A percentile compares a stretch with the other conserved stretches of the same genome.
Conservation (phyloP, 495 filamentous ascomycete species). For the Aspergillus biplanus region DNA sequence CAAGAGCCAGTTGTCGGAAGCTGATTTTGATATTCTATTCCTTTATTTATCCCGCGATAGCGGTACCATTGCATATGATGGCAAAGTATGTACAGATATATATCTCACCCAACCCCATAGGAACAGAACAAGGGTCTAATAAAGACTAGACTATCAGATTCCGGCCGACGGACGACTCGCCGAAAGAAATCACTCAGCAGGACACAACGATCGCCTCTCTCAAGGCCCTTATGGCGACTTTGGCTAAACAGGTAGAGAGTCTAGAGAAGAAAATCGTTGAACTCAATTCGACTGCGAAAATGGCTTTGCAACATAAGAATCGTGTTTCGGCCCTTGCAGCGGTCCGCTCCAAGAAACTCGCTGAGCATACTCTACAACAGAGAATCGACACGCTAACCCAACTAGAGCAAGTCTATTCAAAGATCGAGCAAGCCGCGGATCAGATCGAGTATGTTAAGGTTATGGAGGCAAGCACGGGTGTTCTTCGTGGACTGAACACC, state of each 20-base stretch:
- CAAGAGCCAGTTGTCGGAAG: slow-evolving; percentile 58
- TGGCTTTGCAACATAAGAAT: slow-evolving; percentile 71
- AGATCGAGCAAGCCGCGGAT: slow-evolving; percentile 82
- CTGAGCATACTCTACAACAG: slow-evolving; percentile 68
- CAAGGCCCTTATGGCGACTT: slow-evolving; percentile 64
- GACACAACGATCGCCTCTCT: slow-evolving; percentile 82
- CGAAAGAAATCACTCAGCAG: slow-evolving; percentile 63
- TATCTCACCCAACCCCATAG: slow-evolving; percentile 6
- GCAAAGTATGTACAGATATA: slow-evolving; percentile 44
- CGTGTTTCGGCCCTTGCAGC: slow-evolving; percentile 72
- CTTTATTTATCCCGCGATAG: slow-evolving; percentile 74
- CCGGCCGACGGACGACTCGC: slow-evolving; percentile 49
- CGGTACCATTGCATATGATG: slow-evolving; percentile 64
- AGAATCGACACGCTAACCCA: slow-evolving; percentile 74
- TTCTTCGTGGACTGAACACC: slow-evolving; percentile 71
- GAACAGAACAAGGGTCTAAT: slow-evolving; percentile 21
- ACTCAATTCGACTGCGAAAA: slow-evolving; percentile 60
- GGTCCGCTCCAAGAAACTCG: slow-evolving; percentile 80
- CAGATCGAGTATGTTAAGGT: slow-evolving; percentile 78
- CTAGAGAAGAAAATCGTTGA: slow-evolving; percentile 57
- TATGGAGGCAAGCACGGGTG: slow-evolving; percentile 76
- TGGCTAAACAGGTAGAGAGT: slow-evolving; percentile 65
- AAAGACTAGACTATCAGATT: slow-evolving; percentile 74
- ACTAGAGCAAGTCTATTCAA: slow-evolving; percentile 76
- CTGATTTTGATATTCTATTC: slow-evolving; percentile 72